Evolutionary conservation across 768 basidiomycete species (phyloP).

Genomic region (Phlebiopsis flavidoalba): DNA sequence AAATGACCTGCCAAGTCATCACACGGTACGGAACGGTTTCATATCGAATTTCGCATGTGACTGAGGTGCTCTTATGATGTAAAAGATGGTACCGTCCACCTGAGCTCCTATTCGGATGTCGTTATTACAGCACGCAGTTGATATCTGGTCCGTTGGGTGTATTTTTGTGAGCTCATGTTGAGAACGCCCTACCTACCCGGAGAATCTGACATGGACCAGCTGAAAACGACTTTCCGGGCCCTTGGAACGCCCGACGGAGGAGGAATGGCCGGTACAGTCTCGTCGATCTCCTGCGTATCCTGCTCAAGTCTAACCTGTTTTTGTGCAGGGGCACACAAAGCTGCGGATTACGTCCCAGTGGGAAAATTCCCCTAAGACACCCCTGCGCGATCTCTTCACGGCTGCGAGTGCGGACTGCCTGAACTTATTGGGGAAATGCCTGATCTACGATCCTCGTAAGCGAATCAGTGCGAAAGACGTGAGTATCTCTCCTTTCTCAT

Average conservation of each 20-base stretch:
- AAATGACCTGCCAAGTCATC: conserved; percentile 98
- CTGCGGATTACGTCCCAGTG: conserved; percentile 83
- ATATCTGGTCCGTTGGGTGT: conserved; percentile 96
- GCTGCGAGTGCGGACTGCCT: conserved; percentile 84
- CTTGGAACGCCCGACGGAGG: conserved; percentile 94
- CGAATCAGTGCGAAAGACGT: conserved; percentile 81
- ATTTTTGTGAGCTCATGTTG: conserved; percentile 96
- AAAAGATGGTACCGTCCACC: conserved; percentile 97
- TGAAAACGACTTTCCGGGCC: conserved; percentile 91
- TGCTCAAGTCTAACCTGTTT: not conserved
- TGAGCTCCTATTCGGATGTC: conserved; percentile 85
- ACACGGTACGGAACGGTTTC: conserved; percentile 62
- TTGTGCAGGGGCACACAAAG: conserved; percentile 74
- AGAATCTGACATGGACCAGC: conserved; percentile 94
- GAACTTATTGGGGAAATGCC: conserved; percentile 73
- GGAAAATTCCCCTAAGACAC: conserved; percentile 82
- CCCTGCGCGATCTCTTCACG: conserved; percentile 83
- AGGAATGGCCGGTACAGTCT: conserved; percentile 83
- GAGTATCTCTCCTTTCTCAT: conserved; percentile 18
- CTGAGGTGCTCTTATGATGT: not conserved
- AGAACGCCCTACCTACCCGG: conserved; percentile 94
- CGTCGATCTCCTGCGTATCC: not conserved
- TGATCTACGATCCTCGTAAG: conserved; percentile 81
- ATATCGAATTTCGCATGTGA: not conserved
- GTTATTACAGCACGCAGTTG: conserved; percentile 89